Evolutionary conservation across 1,284 basidiomycete species (phyloP).

Genomic region (Ustilago curta): DNA sequence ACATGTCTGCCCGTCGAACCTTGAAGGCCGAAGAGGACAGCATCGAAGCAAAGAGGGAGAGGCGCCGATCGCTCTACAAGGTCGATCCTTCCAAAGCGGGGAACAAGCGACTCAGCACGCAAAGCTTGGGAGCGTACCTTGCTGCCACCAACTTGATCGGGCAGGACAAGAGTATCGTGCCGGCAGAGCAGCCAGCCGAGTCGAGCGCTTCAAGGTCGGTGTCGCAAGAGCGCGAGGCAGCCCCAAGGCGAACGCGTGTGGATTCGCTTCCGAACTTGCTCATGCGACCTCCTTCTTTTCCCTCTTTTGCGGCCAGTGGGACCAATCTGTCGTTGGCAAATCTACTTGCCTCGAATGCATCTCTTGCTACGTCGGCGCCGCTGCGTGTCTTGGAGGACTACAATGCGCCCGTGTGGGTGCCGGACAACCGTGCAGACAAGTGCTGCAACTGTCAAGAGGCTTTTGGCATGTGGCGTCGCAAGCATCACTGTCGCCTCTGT

Average conservation of each 20-base stretch:
- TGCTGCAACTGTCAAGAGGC: conserved; percentile 84
- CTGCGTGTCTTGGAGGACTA: conserved; percentile 79
- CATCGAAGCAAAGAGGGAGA: conserved; percentile 60
- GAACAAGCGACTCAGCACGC: conserved; percentile 43
- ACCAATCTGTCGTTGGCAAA: conserved; percentile 40
- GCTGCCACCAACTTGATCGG: conserved; percentile 37
- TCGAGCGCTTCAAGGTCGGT: conserved; percentile 9
- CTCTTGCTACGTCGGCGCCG: conserved; percentile 19
- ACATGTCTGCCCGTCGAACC: conserved; percentile 60
- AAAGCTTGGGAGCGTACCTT: conserved; percentile 51
- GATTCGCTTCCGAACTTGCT: conserved; percentile 46
- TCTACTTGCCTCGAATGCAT: conserved; percentile 29
- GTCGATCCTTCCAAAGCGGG: conserved; percentile 28
- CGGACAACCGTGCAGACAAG: conserved; percentile 80
- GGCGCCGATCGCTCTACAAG: conserved; percentile 37
- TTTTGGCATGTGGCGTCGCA: conserved; percentile 83
- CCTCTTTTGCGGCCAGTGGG: conserved; percentile 26
- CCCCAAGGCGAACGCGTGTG: conserved; percentile 28
- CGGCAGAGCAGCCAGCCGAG: conserved; percentile 17
- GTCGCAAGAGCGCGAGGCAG: conserved; percentile 21
- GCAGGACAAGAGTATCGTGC: conserved; percentile 20
- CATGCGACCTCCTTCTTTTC: conserved; percentile 47
- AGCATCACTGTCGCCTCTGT: conserved; percentile 91
- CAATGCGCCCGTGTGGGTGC: conserved; percentile 91
- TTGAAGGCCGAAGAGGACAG: conserved; percentile 59